phyloP scores from a whole-genome alignment of 768 basidiomycete species.

The Mrakia blollopis region DNA sequence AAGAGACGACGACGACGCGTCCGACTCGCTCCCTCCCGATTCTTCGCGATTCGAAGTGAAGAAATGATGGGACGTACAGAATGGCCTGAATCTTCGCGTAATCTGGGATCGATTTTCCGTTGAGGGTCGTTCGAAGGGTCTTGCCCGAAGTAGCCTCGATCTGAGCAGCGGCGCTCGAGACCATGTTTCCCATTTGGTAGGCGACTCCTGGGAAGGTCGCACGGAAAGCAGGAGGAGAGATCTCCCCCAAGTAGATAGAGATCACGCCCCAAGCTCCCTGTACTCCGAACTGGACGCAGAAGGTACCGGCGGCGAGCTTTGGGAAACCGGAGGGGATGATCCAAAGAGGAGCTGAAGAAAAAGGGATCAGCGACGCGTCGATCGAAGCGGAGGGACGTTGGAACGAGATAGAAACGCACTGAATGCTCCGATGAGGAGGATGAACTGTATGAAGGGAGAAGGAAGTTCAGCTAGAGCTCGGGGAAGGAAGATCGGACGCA shows the following conservation, averaged over 20 bases:
- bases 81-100: constrained; percentile 77
- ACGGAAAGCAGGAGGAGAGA: constrained; percentile 82
- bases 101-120: constrained; percentile 51
- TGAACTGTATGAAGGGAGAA: constrained; percentile 43
- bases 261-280: constrained; percentile 66
- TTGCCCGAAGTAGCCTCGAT: constrained; percentile 71
- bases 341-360: constrained; percentile 50
- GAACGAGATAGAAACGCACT: constrained; percentile 9
- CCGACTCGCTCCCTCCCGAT: no score
- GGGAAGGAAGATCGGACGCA: neutral
- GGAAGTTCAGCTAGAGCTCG: neutral
- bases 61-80: constrained; percentile 57
- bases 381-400: neutral
- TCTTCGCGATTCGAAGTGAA: no score
- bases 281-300: constrained; percentile 79
- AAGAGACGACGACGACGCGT: constrained; percentile 45
- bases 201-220: constrained; percentile 81
- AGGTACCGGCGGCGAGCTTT: constrained; percentile 72
- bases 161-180: constrained; percentile 68
- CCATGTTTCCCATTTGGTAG: constrained; percentile 50
- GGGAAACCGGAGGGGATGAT: constrained; percentile 67
- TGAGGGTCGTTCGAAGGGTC: constrained; percentile 53
- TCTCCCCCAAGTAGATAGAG: constrained; percentile 54
- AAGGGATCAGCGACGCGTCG: neutral
- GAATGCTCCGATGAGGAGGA: constrained; percentile 53